Conservation (phyloP, 1,139 yeast genomes). For the Meyerozyma smithsonii region DNA sequence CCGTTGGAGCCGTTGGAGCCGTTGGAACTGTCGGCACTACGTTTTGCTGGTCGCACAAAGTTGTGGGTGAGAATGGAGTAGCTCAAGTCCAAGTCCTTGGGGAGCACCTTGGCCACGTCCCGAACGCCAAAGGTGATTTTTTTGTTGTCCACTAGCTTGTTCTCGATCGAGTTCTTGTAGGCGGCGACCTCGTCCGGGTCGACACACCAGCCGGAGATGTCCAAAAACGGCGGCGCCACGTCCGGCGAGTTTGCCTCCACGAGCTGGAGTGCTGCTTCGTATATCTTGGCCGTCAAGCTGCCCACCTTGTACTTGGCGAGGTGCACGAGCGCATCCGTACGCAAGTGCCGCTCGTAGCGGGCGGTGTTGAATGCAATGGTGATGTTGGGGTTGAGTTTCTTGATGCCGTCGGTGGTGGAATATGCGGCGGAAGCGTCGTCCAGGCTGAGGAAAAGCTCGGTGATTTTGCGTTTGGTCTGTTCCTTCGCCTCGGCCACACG, state of each 20-base stretch:
- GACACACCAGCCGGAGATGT: slow-evolving; percentile 33
- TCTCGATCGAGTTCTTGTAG: slow-evolving; percentile 27
- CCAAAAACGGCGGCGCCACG: slow-evolving; percentile 24
- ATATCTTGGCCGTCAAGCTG: slow-evolving; percentile 58
- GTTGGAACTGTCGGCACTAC: slow-evolving; percentile 22
- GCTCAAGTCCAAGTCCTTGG: slow-evolving; percentile 40
- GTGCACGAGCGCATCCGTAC: slow-evolving; percentile 59
- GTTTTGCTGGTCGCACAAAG: slow-evolving; percentile 29
- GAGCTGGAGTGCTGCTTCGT: slow-evolving; percentile 49
- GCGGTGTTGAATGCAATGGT: slow-evolving; percentile 62
- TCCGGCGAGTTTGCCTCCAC: slow-evolving; percentile 57
- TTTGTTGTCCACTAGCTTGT: slow-evolving; percentile 34
- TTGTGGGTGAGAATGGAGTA: slow-evolving; percentile 44
- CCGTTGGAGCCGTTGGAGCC: slow-evolving; percentile 19
- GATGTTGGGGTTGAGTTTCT: slow-evolving; percentile 42
- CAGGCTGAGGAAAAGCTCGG: slow-evolving; percentile 30
- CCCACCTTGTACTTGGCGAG: slow-evolving; percentile 72
- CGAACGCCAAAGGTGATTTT: slow-evolving; percentile 46
- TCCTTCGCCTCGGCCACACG: slow-evolving; percentile 62
- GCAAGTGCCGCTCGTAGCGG: slow-evolving; percentile 61
- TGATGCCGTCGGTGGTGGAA: slow-evolving; percentile 27
- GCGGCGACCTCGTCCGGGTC: slow-evolving; percentile 37
- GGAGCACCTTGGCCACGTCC: slow-evolving; percentile 48
- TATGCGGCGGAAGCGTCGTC: slow-evolving; percentile 28
- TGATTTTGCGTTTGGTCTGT: slow-evolving; percentile 45